phyloP scores from a whole-genome alignment of 768 basidiomycete genomes.

The Termitomyces heimii region DNA sequence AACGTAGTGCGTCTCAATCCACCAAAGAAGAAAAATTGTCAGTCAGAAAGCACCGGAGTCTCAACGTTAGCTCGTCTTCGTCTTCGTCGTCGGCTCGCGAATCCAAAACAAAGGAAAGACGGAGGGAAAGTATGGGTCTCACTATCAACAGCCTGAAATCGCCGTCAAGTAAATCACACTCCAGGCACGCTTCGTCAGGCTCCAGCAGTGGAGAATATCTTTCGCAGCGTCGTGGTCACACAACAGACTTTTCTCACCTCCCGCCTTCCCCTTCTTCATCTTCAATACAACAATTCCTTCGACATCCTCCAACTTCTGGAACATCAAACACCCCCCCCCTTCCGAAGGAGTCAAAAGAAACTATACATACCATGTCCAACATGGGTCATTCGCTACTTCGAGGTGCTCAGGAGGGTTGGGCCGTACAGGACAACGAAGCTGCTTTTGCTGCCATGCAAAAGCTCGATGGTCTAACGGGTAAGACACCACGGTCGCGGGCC shows the following conservation, averaged over 20 bases:
- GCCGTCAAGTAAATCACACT: constrained; percentile 37
- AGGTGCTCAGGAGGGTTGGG: constrained; percentile 89
- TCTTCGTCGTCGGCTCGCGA: constrained; percentile 28
- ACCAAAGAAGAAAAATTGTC: constrained; percentile 45
- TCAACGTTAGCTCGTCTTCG: constrained; percentile 47
- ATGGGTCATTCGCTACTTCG: constrained; percentile 83
- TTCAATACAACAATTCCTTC: constrained; percentile 79
- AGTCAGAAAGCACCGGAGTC: constrained; percentile 66
- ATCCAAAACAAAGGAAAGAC: constrained; percentile 45
- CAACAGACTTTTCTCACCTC: constrained; percentile 81
- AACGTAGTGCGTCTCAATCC: constrained; percentile 28
- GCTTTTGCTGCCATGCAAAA: constrained; percentile 91
- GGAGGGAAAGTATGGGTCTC: constrained; percentile 46
- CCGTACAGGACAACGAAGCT: constrained; percentile 79
- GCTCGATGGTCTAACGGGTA: constrained; percentile 81
- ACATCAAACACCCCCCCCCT: constrained; percentile 32
- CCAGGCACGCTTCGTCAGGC: constrained; percentile 62
- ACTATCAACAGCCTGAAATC: constrained; percentile 34
- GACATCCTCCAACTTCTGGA: constrained; percentile 41
- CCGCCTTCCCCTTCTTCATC: constrained; percentile 91
- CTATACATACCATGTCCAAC: constrained; percentile 44
- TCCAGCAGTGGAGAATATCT: constrained; percentile 49
- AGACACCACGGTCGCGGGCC: constrained; percentile 69
- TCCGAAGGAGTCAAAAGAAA: constrained; percentile 38
- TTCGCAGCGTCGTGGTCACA: constrained; percentile 54